A percentile compares a stretch with the other conserved stretches of the same genome.
Evolutionary conservation across 192 early-diverging fungal species (phyloP).

Genomic region (Backusella australiensis): DNA sequence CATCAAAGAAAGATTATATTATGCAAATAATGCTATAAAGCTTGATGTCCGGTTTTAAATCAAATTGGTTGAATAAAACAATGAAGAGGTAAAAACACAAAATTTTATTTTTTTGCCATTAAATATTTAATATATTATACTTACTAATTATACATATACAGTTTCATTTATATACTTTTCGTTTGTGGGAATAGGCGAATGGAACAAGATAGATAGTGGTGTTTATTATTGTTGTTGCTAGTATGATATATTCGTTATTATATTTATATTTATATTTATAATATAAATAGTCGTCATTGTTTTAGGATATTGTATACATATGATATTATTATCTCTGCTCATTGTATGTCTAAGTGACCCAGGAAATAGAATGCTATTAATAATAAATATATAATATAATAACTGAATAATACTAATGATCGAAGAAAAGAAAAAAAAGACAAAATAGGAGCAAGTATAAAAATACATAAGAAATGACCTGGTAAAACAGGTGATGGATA

Average conservation of each 20-base stretch:
- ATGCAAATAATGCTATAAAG: constrained; percentile 3
- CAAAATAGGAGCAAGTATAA: background rate
- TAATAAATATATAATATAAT: no score
- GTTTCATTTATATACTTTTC: no score
- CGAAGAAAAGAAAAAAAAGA: background rate
- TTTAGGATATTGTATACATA: background rate
- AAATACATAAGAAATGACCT: background rate
- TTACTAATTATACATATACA: background rate
- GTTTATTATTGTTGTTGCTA: no score
- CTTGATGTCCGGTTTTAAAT: constrained; percentile 3
- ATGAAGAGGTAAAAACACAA: background rate
- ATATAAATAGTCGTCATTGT: background rate
- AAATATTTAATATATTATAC: background rate
- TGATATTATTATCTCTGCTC: background rate
- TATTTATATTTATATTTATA: no score
- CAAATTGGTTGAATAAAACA: background rate
- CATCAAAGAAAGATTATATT: background rate
- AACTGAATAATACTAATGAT: no score
- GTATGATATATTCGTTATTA: no score
- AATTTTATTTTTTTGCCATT: background rate
- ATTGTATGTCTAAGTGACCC: no score
- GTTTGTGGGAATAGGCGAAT: no score
- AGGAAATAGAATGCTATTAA: no score
- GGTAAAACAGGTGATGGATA: background rate
- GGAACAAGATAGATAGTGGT: no score